Evolutionary conservation across 2,329 filamentous ascomycete genomes (phyloP).

Genomic region (Fusarium buharicum): DNA sequence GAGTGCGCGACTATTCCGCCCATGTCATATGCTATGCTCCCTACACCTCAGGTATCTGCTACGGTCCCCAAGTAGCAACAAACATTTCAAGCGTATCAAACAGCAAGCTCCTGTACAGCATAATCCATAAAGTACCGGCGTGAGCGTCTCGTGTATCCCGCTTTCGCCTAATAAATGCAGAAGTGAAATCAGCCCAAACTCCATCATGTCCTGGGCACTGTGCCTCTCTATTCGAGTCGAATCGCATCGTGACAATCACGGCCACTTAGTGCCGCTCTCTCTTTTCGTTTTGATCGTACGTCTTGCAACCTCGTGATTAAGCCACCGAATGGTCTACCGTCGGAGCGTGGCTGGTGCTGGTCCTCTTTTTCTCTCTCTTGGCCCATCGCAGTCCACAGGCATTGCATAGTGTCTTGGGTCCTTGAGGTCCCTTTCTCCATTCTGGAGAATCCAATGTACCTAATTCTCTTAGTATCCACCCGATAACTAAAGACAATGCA

Average conservation of each 20-base stretch:
- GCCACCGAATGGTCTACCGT: conserved; percentile 42
- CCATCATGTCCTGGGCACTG: conserved; percentile 23
- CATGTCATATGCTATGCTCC: conserved; percentile 18
- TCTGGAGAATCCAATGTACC: conserved; percentile 90
- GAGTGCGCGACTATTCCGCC: conserved; percentile 18
- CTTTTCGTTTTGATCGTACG: conserved; percentile 1
- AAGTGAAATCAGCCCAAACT: conserved; percentile 31
- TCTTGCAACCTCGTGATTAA: conserved; percentile 11
- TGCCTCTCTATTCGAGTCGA: conserved; percentile 12
- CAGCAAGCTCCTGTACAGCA: conserved; percentile 15
- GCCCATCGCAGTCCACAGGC: conserved; percentile 84
- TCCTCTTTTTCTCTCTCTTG: conserved; percentile 82
- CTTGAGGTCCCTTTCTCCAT: conserved; percentile 93
- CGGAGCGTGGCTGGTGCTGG: conserved; percentile 37
- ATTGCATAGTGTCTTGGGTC: conserved; percentile 95
- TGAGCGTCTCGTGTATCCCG: conserved; percentile 43
- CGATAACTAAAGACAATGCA: not conserved
- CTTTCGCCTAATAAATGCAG: conserved; percentile 36
- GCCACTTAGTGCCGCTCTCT: not conserved
- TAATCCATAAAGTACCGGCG: conserved; percentile 17
- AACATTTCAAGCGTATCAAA: conserved; percentile 14
- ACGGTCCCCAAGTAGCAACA: conserved; percentile 21
- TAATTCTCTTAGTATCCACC: conserved; percentile 46
- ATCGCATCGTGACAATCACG: not conserved
- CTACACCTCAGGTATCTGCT: conserved; percentile 39